Evolutionary conservation across 2,329 filamentous ascomycete genomes (phyloP).

Genomic region (Pleomassaria siparia): DNA sequence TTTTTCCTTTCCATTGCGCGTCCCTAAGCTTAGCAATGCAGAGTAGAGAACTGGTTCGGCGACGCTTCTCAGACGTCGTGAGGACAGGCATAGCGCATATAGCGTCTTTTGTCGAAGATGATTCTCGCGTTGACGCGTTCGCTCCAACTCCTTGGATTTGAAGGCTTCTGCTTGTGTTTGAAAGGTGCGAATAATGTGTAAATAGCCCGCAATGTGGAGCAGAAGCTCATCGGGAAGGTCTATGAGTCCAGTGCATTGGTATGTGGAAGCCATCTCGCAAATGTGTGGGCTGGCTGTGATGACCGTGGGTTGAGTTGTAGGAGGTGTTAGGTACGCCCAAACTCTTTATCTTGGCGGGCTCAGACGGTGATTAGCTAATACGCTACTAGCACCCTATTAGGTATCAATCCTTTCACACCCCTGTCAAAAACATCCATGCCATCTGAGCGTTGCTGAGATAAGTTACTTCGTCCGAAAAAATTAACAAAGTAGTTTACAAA

Average conservation of each 20-base stretch:
- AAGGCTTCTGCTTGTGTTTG: constrained; percentile 26
- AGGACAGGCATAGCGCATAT: constrained; percentile 22
- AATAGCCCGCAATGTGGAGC: constrained; percentile 15
- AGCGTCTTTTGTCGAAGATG: constrained; percentile 15
- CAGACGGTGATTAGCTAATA: too few species aligned
- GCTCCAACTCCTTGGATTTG: constrained; percentile 16
- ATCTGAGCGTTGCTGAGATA: too few species aligned
- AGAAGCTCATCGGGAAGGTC: constrained; percentile 26
- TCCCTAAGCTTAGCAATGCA: constrained; percentile 21
- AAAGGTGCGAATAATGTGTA: constrained; percentile 19
- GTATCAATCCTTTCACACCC: too few species aligned
- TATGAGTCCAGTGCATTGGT: neutral
- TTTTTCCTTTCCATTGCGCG: constrained; percentile 12
- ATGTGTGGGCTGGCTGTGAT: neutral
- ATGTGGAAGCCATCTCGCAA: neutral
- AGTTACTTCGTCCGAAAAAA: too few species aligned
- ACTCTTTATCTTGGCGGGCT: too few species aligned
- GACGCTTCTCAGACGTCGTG: constrained; percentile 17
- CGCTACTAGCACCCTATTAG: too few species aligned
- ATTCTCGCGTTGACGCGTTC: constrained; percentile 27
- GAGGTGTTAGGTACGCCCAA: too few species aligned
- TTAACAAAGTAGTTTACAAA: too few species aligned
- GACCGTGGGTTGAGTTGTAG: too few species aligned
- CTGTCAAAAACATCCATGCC: too few species aligned
- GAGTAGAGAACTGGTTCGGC: constrained; percentile 25